Conservation (phyloP, 345 rosid species). For the Cardamine resedifolia region DNA sequence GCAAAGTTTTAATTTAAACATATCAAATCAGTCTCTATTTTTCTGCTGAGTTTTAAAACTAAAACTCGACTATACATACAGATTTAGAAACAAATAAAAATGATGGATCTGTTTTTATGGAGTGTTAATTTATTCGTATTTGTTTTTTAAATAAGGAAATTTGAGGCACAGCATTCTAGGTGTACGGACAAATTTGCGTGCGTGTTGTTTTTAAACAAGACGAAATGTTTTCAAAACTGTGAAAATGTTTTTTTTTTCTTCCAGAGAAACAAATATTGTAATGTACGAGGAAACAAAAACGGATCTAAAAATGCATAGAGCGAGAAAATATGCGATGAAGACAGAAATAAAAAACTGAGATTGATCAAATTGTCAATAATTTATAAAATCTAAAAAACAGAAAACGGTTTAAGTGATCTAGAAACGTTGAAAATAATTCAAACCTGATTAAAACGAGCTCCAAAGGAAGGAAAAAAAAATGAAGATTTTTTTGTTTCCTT, state of each 20-base stretch:
- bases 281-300: constrained; percentile 29
- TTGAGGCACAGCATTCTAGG: neutral
- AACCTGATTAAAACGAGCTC: constrained; percentile 29
- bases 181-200: constrained; percentile 25
- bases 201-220: neutral
- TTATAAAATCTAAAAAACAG: neutral
- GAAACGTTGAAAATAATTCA: neutral
- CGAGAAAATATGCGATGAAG: neutral
- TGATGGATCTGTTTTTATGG: neutral
- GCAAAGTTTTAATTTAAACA: neutral
- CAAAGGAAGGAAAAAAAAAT: neutral
- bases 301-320: neutral
- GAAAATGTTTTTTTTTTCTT: neutral
- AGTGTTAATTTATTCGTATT: neutral
- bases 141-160: neutral
- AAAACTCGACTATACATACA: neutral
- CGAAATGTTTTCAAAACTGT: neutral
- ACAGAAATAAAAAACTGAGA: neutral
- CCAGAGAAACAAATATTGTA: constrained; percentile 19
- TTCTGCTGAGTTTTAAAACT: neutral
- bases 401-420: neutral
- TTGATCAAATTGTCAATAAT: neutral
- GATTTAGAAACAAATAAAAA: neutral
- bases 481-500: constrained; percentile 17
- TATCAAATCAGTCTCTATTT: neutral